Evolutionary conservation across 441 rosid species (phyloP), one percentile per base, ranked within the genome.

Genomic region (Breynia disticha): DNA sequence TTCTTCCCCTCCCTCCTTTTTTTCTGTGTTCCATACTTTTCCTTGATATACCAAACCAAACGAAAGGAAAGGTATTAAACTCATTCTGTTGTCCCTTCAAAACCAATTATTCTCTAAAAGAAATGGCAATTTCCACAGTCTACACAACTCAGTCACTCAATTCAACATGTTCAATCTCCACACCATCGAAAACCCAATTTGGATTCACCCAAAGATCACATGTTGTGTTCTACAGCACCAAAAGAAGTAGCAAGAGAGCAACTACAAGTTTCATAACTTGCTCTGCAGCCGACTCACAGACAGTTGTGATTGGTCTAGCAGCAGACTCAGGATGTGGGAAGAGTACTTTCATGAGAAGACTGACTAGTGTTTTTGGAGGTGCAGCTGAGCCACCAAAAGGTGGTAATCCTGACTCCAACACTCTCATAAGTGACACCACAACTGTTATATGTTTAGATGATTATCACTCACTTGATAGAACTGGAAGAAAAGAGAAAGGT

Each of bases 291-390:
- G 79, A 70, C 49, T 50, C 74, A 42, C 80, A 76, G 62, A 91
- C 98, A 1, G 56, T 88, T 15, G 98, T 91, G 65, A 86, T 91
- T 55, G 98, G 97, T 11, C 74, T 91, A 3, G 98, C 98, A 0
- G 98, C 98, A 0, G 98, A 91, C 67, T 91, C 98, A 0, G 98
- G 98, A 14, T 91, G 98, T 41, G 98, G 98, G 21, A 91, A 91
- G 72, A 86, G 95, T 11, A 91, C 98, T 46, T 91, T 91, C 78
- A 91, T 91, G 98, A 72, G 98, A 68, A 73, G 98, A 60, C 67
- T 91, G 4, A 91, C 98, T 0, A 88, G 97, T 49, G 98, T 91
- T 52, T 91, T 91, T 19, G 97, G 98, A 10, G 98, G 98, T 0
- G 95, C 95, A 0, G 98, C 97, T 0, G 85, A 79, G 88, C 94